Conservation (phyloP, 352 stramenopile genomes). For the Aphanomyces stellatus region DNA sequence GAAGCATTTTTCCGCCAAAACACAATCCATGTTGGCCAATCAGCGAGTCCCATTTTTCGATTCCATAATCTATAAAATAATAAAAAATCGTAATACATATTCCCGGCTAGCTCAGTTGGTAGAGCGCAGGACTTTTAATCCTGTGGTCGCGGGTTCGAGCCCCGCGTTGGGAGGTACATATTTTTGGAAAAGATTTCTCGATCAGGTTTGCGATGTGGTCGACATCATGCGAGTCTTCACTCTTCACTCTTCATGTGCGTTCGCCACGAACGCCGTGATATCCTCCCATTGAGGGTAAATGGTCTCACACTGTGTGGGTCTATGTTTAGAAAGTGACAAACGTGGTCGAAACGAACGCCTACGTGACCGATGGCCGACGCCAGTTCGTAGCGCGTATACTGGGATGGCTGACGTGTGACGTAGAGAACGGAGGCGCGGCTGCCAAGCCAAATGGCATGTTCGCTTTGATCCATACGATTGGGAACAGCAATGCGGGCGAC, state of each 20-base stretch:
- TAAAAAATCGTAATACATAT: background rate
- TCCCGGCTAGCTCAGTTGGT: conserved; percentile 3
- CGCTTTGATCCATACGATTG: background rate
- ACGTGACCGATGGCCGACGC: background rate
- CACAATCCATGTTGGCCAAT: background rate
- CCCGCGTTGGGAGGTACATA: background rate
- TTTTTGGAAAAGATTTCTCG: background rate
- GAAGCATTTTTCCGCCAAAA: conserved; percentile 10
- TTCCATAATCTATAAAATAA: no score
- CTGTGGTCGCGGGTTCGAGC: conserved; percentile 7
- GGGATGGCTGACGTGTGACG: no score
- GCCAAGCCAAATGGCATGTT: background rate
- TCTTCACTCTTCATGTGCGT: no score
- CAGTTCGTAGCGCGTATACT: no score
- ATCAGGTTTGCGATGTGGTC: background rate
- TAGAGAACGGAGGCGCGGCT: background rate
- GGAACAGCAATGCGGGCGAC: background rate
- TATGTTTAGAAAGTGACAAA: no score
- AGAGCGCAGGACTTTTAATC: conserved; percentile 11
- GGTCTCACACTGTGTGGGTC: no score
- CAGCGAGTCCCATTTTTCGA: no score
- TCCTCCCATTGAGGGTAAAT: no score
- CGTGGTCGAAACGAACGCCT: background rate
- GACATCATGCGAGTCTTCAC: no score
- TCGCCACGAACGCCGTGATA: no score